phyloP scores from a whole-genome alignment of 306 rosid species.

The Prunus dulcis region DNA sequence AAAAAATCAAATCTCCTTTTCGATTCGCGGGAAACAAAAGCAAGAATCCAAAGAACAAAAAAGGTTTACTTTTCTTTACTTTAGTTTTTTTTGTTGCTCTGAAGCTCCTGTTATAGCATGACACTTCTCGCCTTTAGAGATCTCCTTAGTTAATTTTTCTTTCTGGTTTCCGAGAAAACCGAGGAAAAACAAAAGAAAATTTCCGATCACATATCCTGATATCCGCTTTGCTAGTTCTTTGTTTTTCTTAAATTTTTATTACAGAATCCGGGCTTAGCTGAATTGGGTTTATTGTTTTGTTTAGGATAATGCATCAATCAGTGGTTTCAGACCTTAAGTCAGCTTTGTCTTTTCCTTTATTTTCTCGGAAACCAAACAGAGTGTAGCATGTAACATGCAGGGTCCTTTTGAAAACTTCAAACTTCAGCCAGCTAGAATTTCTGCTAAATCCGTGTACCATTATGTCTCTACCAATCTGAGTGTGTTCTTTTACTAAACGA shows the following conservation, averaged over 20 bases:
- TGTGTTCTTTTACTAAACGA: neutral
- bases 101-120: neutral
- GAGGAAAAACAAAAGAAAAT: neutral
- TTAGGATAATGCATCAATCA: neutral
- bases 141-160: neutral
- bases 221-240: neutral
- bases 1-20: neutral
- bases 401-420: neutral
- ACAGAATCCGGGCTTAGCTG: neutral
- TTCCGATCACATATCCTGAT: neutral
- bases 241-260: neutral
- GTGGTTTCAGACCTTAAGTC: neutral
- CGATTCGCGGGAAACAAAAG: neutral
- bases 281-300: neutral
- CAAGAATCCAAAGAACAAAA: neutral
- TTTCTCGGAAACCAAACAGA: constrained; percentile 29
- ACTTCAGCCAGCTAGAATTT: neutral
- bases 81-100: neutral
- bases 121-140: neutral
- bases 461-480: constrained; percentile 1
- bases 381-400: neutral
- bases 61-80: neutral
- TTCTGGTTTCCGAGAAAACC: constrained; percentile 13
- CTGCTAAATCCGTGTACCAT: neutral
- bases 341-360: neutral